Evolutionary conservation across 2,329 filamentous ascomycete species (phyloP), one percentile per base, ranked within the genome.

Genomic region (Hyphodiscus sp.): DNA sequence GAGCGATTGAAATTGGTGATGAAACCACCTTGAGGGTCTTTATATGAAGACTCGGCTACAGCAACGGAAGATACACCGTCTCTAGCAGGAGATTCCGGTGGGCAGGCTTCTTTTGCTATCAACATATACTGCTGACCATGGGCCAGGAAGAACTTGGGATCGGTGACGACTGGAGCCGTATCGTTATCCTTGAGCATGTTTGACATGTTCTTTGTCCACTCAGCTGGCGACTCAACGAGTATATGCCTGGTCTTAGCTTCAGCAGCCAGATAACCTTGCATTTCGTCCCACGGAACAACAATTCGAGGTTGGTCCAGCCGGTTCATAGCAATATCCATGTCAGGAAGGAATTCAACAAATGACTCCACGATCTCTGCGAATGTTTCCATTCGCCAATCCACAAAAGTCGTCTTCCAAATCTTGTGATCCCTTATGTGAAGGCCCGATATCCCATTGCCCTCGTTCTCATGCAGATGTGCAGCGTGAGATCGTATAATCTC

Each of bases 241-340:
- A 82, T 69, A 10, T 61, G 64, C 52, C 79, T 73, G 45, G 63
- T 71, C 33, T 67, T 65, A 52, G 69, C 68, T 62, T 82, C 82
- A 46, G 72, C 69, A 8, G 68, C 68, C 10, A 84, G 71, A 47
- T 80, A 69, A 20, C 70, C 69, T 20, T 77, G 71, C 52, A 86
- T 75, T 15, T 77, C 71, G 51, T 85, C 75, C 69, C 76, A 81
- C 10, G 80, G 75, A 2, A 83, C 79, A 29, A 85, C 69, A n/a
- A 87, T 66, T 20, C 83, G 74, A 26, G 82, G 76, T 64, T 86
- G 81, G 64, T 86, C 82, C 69, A 83, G 74, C 50, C 76, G 73
- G 63, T 86, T 86, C 70, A 86, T 80, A 11, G 82, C 78, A 71
- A 86, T 83, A 64, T 86, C 82, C 65, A 86, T 78, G 57, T 86